phyloP scores from a whole-genome alignment of 176 grass and related monocot species.

The Elymus sibiricus region DNA sequence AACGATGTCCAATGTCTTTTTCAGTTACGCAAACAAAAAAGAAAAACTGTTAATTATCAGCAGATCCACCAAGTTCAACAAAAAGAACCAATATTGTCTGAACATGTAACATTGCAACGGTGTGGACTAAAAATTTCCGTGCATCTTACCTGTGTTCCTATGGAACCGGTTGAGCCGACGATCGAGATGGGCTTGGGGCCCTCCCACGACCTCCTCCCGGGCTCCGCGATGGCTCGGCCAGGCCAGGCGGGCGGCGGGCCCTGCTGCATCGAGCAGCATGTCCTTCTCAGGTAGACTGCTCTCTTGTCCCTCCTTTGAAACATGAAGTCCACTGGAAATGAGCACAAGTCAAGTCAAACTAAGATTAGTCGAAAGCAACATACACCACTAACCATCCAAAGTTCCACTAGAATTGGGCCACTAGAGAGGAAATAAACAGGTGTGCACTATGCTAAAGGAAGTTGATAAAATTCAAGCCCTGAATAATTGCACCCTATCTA shows the following conservation, averaged over 20 bases:
- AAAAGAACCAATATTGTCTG: background rate
- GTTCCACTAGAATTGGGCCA: background rate
- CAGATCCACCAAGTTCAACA: background rate
- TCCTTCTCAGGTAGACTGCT: constrained; percentile 39
- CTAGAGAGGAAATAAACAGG: background rate
- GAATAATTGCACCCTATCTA: background rate
- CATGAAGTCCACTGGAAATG: constrained; percentile 52
- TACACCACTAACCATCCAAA: background rate
- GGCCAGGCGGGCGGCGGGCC: constrained; percentile 84
- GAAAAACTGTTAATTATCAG: background rate
- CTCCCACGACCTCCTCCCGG: constrained; percentile 62
- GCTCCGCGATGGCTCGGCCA: constrained; percentile 66
- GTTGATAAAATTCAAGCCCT: background rate
- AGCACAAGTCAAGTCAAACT: constrained; percentile 6
- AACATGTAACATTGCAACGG: background rate
- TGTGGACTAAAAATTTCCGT: background rate
- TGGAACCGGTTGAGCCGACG: constrained; percentile 91
- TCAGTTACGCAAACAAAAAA: constrained; percentile 20
- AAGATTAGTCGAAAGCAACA: background rate
- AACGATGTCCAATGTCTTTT: constrained; percentile 88
- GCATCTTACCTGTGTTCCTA: constrained; percentile 76
- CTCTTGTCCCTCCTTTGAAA: constrained; percentile 59
- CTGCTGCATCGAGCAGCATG: constrained; percentile 64
- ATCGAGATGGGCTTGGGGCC: constrained; percentile 88
- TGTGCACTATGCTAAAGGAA: background rate